Evolutionary conservation across 768 basidiomycete genomes (phyloP), one percentile per base, ranked within the genome.

Genomic region (Tricholoma hemisulphureum): DNA sequence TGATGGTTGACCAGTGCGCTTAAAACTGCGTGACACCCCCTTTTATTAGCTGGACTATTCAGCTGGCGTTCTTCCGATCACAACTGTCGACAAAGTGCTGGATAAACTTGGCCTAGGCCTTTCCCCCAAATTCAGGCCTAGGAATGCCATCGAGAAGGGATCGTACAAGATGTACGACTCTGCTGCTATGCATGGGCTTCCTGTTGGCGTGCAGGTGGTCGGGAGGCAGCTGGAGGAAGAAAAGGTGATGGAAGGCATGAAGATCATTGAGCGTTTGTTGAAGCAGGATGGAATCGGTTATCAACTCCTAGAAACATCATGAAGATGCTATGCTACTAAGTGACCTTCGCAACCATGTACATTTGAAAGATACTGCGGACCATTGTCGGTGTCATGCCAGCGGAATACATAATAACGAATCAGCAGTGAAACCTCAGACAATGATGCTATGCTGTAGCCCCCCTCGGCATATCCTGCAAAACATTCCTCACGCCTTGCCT

Each of bases 191-290:
- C 71, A 80, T 41, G 84, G 85, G 2, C 70, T 86, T 9, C 85
- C 87, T 0, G 71, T 88, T 1, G 82, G 84, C 4, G 80, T 86
- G 1, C 85, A 88, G 62, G 73, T 88, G 14, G 75, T 86, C 0
- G 85, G 85, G 0, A 75, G 77, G 53, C 70, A 83, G 29, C 73
- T 86, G 31, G 82, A 86, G 62, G 86, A 88, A 65, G 87, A 88
- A 67, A 82, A 82, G 59, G 85, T 85, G 0, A 59, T 88, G 35
- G 77, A 78, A 55, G 84, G 81, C 2, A 86, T 86, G 80, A 78
- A 81, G 61, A 71, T 83, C 6, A 73, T 88, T 49, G 74, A 83
- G 34, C 31, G 28, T 13, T 56, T 74, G 28, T 57, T 79, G 56
- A 65, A 58, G 43, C 55, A 56, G 23, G 70, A 70, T 11, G 73